Evolutionary conservation across 805 yeast genomes (phyloP).

Genomic region (Wickerhamomyces subpelliculosus): DNA sequence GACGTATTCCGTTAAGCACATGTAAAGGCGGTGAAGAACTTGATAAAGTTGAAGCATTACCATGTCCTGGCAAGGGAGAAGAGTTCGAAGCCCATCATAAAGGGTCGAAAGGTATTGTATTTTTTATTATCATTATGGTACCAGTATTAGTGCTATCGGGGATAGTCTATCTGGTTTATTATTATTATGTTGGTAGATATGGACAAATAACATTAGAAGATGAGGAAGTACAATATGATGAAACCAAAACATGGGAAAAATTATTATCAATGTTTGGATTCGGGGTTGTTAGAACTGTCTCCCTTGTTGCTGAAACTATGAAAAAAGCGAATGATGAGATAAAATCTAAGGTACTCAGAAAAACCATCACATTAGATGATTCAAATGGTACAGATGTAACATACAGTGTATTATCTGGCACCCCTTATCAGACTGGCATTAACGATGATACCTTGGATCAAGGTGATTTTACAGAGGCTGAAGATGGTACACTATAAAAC

Average conservation of each 20-base stretch:
- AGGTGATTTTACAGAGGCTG: conserved; percentile 24
- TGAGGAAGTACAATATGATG: conserved; percentile 62
- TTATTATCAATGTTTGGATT: conserved; percentile 23
- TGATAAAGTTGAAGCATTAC: conserved; percentile 54
- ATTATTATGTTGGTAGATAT: conserved; percentile 71
- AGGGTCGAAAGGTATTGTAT: conserved; percentile 47
- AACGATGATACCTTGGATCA: conserved; percentile 21
- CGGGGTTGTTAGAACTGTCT: conserved; percentile 24
- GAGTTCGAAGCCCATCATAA: conserved; percentile 50
- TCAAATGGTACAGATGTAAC: conserved; percentile 4
- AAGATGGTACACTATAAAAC: conserved; percentile 10
- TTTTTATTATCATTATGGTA: conserved; percentile 46
- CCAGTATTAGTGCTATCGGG: conserved; percentile 45
- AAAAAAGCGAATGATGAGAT: conserved; percentile 11
- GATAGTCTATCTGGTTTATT: conserved; percentile 70
- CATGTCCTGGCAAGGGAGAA: conserved; percentile 85
- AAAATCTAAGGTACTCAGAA: conserved; percentile 9
- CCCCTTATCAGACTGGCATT: conserved; percentile 7
- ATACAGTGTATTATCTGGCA: too few relatives aligned
- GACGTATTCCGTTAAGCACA: conserved; percentile 77
- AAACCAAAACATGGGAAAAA: conserved; percentile 53
- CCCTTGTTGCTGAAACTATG: conserved; percentile 14
- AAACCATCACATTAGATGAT: conserved; percentile 11
- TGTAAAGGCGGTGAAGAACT: conserved; percentile 75
- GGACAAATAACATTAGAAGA: conserved; percentile 86